These are phyloP conservation scores for Monilinia fructigena DNA, from an alignment of 2,329 filamentous ascomycete genomes.

Conservation along the genomic window DNA sequence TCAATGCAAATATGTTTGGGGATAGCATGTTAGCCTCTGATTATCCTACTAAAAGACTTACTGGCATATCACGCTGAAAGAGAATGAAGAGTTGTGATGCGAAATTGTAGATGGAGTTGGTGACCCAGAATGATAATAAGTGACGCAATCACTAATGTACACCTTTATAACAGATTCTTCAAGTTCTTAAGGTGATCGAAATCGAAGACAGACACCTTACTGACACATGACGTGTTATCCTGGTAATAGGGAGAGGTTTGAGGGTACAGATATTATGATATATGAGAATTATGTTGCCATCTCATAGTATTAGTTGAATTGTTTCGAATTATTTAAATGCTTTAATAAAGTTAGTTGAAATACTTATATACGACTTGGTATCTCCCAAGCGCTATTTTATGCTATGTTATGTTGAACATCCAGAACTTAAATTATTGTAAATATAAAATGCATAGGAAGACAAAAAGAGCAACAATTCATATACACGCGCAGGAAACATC, in stretches of 20 bases:
- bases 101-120: too few species aligned
- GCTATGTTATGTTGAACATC: background rate
- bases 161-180: too few species aligned
- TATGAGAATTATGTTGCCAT: background rate
- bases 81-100: too few species aligned
- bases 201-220: background rate
- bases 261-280: background rate
- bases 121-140: too few species aligned
- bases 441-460: background rate
- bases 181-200: too few species aligned
- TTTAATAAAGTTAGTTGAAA: background rate
- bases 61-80: too few species aligned
- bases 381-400: background rate
- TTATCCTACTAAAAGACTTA: background rate
- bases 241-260: background rate
- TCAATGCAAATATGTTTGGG: background rate
- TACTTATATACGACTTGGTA: background rate
- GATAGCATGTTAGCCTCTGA: background rate
- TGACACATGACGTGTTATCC: background rate
- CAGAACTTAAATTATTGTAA: background rate
- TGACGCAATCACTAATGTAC: too few species aligned
- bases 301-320: background rate
- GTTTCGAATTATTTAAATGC: background rate
- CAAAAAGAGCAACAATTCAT: background rate
- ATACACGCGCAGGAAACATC: background rate